Base-by-base conservation (phyloP, 1,284 basidiomycete genomes). In the Boletus semigastroideus region DNA sequence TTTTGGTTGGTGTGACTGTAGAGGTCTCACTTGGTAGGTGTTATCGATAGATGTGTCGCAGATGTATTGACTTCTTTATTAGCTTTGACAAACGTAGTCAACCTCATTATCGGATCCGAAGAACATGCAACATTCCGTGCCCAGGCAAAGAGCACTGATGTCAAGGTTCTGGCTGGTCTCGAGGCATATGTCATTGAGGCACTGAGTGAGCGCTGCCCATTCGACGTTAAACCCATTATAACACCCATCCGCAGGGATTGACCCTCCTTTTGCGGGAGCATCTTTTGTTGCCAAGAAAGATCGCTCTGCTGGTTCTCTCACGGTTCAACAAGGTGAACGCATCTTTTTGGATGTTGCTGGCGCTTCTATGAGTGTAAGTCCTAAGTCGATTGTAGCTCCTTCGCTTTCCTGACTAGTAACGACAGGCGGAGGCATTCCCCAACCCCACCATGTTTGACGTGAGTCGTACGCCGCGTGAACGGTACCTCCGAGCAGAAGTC, bases 11-110 rank as follows among this genome's bases (percentile, higher is more conserved):
- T 20, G 72, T 80, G 4, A 81, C 83, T 5, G 83, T 84, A 12
- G 87, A 90, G 69, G 66, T 90, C 38, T 80, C 84, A 14, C 75
- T 91, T 53, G 78, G 87, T 83, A 59, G 33, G 78, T 39, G 20
- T 38, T 13, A 42, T 46, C 22, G n/a, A 46, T 39, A 10, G 39
- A 13, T 33, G 30, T 3, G 6, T 25, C 8, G 25, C 41, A 16
- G 9, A 28, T 42, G 19, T 16, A 38, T 49, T 60, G 25, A 57
- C 31, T 36, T 41, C 33, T 34, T 46, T n/a, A 74, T 28, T 49
- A 78, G 80, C 73, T 4, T 59, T 80, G 53, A 72, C 76, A 41
- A 74, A 82, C 42, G 66, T 78, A 7, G 63, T 90, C 56, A 82
- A 91, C 66, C 69, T 80, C 50, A 82, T 83, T 56, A 68, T 90